Evolutionary conservation across 2,329 filamentous ascomycete genomes (phyloP), one percentile per base, ranked within the genome.

Genomic region (Epicoccum sorghinum): DNA sequence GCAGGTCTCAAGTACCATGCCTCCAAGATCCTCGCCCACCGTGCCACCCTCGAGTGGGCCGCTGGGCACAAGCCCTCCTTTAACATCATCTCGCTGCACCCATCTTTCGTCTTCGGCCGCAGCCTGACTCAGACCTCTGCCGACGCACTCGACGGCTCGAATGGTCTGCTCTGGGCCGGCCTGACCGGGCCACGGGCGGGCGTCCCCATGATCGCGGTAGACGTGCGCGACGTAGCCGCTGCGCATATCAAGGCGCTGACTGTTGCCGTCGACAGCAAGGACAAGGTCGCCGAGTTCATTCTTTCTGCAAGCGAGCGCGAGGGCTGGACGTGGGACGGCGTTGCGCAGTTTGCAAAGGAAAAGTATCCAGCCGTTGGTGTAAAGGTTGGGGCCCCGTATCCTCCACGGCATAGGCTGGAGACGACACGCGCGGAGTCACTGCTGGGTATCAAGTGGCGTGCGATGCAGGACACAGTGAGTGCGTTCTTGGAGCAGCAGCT

Each of bases 11-110:
- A 63, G 6, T 67, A 68, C 24, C 52, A 58, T 25, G 61, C 45
- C 13, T 60, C 56, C 22, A 70, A 72, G 29, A 55, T 70, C 30
- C 56, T 70, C 7, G 69, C 70, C 1, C 64, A 68, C 40, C 64
- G 68, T 40, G 67, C 66, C 5, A 60, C 64, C 2, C 58, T 55
- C 8, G 52, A 64, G 4, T 71, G 65, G 27, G 32, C 61, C 2
- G 25, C 45, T 4, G 32, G 57, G 4, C 42, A 66, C 35, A 62
- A 59, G 7, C 65, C 67, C 2, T 30, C 52, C 2, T 73, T 61
- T 47, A 55, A 48, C 12, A 25, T 70, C 18, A 40, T 65, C 24
- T 67, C 62, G 2, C 54, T 72, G 9, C 66, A 70, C 38, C 67
- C 69, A 0, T 39, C 52, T 1, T 67, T 61, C 40, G 62, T 71